Evolutionary conservation across 2,329 filamentous ascomycete genomes (phyloP).

Genomic region (Periconia macrospinosa): DNA sequence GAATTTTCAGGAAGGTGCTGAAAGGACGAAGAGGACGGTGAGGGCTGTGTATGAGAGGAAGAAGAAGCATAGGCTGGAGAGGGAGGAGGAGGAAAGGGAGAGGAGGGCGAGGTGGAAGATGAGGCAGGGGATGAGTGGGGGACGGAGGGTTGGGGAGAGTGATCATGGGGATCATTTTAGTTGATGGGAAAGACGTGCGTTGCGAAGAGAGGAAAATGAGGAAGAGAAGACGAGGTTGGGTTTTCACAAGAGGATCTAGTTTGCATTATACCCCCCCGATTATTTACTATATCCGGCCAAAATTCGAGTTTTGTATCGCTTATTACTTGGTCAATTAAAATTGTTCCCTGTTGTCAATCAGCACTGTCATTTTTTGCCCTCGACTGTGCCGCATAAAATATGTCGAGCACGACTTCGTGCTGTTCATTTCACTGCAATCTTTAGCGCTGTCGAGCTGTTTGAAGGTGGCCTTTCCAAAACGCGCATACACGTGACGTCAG

Average conservation of each 20-base stretch:
- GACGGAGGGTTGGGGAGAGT: slow-evolving; percentile 59
- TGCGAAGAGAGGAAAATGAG: neutral
- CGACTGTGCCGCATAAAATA: no score
- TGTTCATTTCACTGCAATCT: no score
- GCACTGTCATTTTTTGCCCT: no score
- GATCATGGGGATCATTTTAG: slow-evolving; percentile 66
- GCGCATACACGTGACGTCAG: neutral
- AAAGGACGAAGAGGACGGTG: slow-evolving; percentile 76
- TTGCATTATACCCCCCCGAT: neutral
- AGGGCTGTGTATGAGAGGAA: slow-evolving; percentile 92
- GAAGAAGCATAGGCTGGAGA: slow-evolving; percentile 66
- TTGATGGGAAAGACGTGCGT: slow-evolving; percentile 35
- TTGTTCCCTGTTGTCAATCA: no score
- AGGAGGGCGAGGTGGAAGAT: slow-evolving; percentile 41
- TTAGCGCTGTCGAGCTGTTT: no score
- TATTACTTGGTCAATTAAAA: no score
- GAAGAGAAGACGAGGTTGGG: neutral
- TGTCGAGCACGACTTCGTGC: no score
- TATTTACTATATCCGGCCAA: no score
- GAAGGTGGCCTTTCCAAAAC: no score
- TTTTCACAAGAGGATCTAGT: neutral
- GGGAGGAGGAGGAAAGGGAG: slow-evolving; percentile 47
- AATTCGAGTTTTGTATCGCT: no score
- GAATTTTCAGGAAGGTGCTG: slow-evolving; percentile 82
- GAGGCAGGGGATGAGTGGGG: slow-evolving; percentile 54